Evolutionary conservation across 176 grass and related monocot species (phyloP).

Genomic region (Themeda triandra): DNA sequence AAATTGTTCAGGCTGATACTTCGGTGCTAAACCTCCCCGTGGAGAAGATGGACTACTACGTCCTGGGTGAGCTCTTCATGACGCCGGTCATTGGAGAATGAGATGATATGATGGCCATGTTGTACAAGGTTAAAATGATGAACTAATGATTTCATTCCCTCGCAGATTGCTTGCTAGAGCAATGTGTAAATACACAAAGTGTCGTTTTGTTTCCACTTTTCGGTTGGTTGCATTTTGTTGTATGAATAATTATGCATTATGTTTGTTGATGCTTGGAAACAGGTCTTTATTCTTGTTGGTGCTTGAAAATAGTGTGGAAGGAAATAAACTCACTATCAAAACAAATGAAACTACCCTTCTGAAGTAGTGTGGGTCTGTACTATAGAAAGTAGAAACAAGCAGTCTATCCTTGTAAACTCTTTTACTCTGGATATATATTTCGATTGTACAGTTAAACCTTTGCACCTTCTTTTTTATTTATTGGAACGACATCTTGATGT

Average conservation of each 20-base stretch:
- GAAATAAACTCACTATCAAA: neutral
- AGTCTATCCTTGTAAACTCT: neutral
- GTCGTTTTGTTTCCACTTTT: neutral
- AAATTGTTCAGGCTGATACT: constrained; percentile 55
- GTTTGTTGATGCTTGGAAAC: neutral
- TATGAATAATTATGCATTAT: neutral
- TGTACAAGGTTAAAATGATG: neutral
- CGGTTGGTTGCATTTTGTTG: neutral
- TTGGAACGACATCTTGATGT: neutral
- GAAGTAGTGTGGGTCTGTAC: neutral
- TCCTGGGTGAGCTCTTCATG: constrained; percentile 50
- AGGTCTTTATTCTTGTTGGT: neutral
- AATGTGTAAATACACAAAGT: constrained; percentile 21
- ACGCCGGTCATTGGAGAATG: neutral
- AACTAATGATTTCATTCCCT: neutral
- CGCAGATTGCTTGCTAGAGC: neutral
- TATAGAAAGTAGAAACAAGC: neutral
- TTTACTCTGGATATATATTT: neutral
- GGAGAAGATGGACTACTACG: constrained; percentile 93
- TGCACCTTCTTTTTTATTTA: neutral
- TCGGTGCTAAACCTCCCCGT: constrained; percentile 91
- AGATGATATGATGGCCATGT: neutral
- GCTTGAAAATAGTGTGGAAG: neutral
- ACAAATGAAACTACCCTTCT: neutral
- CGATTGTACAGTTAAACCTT: neutral